Conservation (phyloP, 768 basidiomycete species). For the Cystobasidium ongulense region DNA sequence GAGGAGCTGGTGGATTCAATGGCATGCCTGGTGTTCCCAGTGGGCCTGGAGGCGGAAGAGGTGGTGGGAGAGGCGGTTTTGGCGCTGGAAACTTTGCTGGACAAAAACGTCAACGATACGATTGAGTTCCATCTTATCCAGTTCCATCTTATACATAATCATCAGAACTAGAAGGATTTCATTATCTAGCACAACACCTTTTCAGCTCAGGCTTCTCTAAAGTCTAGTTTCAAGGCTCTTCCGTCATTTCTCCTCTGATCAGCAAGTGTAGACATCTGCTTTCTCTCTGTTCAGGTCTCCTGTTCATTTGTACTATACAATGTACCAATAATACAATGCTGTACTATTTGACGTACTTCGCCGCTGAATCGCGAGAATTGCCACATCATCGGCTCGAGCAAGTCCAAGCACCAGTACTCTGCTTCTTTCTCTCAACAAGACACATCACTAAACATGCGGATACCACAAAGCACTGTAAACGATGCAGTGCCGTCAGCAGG, state of each 20-base stretch:
- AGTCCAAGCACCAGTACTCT: no score
- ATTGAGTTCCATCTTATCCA: neutral
- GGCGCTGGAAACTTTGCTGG: neutral
- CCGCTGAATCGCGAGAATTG: neutral
- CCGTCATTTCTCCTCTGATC: neutral
- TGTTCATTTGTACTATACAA: neutral
- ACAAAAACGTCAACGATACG: slow-evolving; percentile 25
- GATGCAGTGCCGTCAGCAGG: neutral
- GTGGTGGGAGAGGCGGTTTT: slow-evolving; percentile 11
- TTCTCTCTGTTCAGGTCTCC: neutral
- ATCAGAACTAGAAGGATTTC: no score
- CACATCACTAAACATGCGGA: neutral
- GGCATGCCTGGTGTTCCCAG: neutral
- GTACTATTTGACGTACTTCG: neutral
- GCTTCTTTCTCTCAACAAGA: no score
- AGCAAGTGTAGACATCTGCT: neutral
- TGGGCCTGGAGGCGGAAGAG: neutral
- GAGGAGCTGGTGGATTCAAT: neutral
- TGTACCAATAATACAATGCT: neutral
- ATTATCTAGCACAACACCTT: no score
- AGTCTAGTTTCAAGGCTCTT: no score
- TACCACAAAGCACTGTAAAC: neutral
- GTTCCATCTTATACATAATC: neutral
- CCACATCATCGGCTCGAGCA: no score
- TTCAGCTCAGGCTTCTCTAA: no score